Base-by-base conservation (phyloP, 169 alveolate genomes). In the Plasmodium sp. region DNA sequence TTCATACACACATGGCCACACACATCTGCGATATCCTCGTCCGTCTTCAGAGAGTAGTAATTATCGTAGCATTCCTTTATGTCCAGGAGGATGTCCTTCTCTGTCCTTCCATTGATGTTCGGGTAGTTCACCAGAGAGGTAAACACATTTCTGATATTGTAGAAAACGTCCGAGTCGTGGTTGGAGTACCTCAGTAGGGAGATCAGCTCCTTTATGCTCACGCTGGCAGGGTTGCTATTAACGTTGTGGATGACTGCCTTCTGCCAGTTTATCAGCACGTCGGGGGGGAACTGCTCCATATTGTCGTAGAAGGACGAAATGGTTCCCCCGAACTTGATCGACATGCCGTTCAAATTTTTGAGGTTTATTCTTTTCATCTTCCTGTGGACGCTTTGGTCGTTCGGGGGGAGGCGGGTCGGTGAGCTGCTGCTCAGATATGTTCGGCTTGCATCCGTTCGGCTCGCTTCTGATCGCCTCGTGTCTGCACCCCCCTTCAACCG, bases 1-100 rank as follows among this genome's bases (percentile, higher is more conserved):
- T 91, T 83, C 97, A 96, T 96, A 93, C 97, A 96, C n/a, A 96
- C 72, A 88, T 96, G 97, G 18, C 96, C 97, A 84, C 97, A 96
- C 74, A 71, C 96, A 73, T 96, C 97, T 1, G 96, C 96, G 36
- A 96, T 95, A 51, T 96, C 97, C 75, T 96, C 97, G 62, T 95
- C 97, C 27, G 93, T 84, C 80, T 94, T 96, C 54, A 96, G 79
- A 27, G 94, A 93, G 84, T 95, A 96, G 95, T 95, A 96, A 92
- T 96, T 96, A 16, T 92, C 81, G 81, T 92, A 93, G 22, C 96
- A 82, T 79, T 90, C 93, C 36, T 96, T 92, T 48, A 96, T 54
- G 72, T 96, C 97, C 41, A 84, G 27, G 7, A 96, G 54, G 58
- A 96, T 80, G 82, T 96, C 97, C 41, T 95, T 94, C 94, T 95